A percentile compares a stretch with the other conserved stretches of the same genome.
Evolutionary conservation across 352 stramenopile species (phyloP).

Genomic region (Phytophthora fragariaefolia): DNA sequence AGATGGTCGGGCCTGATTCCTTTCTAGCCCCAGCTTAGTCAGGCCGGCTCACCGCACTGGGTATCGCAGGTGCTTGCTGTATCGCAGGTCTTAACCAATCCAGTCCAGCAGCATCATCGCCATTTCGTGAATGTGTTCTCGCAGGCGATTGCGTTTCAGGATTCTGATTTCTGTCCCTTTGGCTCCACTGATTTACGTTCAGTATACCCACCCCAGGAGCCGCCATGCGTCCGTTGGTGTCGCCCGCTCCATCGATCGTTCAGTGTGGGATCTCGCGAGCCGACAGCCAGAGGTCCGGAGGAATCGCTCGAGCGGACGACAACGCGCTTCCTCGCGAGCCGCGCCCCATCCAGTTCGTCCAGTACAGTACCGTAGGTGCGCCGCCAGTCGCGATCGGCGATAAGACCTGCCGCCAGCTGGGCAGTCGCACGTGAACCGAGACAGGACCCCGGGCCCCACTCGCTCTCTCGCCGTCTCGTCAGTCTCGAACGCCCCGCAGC

Average conservation of each 20-base stretch:
- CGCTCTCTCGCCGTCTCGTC: conserved; percentile 15
- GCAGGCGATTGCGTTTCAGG: background rate
- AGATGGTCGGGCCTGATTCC: conserved; percentile 23
- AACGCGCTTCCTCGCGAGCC: background rate
- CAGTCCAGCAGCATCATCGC: too few species aligned
- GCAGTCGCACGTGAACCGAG: conserved; percentile 35
- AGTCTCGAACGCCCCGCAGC: conserved; percentile 43
- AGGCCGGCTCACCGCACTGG: background rate
- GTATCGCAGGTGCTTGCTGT: background rate
- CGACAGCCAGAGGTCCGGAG: conserved; percentile 32
- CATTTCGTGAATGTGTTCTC: too few species aligned
- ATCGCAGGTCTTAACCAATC: background rate
- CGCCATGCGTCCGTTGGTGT: conserved; percentile 18
- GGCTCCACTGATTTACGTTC: conserved; percentile 18
- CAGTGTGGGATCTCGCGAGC: conserved; percentile 39
- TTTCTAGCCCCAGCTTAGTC: background rate
- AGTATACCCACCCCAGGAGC: conserved; percentile 27
- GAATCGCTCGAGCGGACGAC: conserved; percentile 34
- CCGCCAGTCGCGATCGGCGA: conserved; percentile 40
- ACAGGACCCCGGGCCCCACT: conserved; percentile 19
- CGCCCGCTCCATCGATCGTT: background rate
- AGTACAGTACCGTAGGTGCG: background rate
- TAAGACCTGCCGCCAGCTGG: conserved; percentile 38
- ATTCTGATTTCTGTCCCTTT: conserved; percentile 10
- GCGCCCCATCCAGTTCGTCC: too few species aligned